These are phyloP conservation scores for Vitis labrusca DNA, from an alignment of 164 flowering plant genomes.

Conservation along the genomic window DNA sequence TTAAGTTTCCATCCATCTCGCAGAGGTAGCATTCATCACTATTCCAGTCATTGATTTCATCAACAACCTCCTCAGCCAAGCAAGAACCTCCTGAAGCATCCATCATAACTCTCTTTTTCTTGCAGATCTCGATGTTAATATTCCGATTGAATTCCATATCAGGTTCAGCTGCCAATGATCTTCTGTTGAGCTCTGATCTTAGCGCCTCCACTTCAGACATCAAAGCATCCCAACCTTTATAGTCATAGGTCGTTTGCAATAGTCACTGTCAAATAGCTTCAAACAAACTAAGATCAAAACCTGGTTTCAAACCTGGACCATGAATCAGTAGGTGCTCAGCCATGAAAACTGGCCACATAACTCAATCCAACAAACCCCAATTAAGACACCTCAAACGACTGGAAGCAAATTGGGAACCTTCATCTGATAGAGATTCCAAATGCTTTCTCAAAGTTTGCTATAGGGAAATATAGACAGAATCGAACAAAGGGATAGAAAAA, in stretches of 20 bases:
- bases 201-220: no score
- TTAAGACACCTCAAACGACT: no score
- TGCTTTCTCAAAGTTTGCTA: no score
- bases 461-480: no score
- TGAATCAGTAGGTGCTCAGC: constrained; percentile 11
- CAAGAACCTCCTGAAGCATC: constrained; percentile 42
- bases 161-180: constrained; percentile 46
- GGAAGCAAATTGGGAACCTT: no score
- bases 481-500: no score
- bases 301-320: constrained; percentile 76
- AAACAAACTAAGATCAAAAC: constrained; percentile 5
- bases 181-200: constrained; percentile 26
- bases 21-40: constrained; percentile 97
- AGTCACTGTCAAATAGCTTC: no score
- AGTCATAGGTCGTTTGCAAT: no score
- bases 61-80: constrained; percentile 44
- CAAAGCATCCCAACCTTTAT: no score
- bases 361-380: no score
- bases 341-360: background rate
- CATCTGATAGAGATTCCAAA: no score
- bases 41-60: constrained; percentile 66
- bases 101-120: constrained; percentile 44
- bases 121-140: constrained; percentile 26
- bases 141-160: constrained; percentile 45
- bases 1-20: constrained; percentile 92